Conservation (phyloP, 1,284 basidiomycete species). For the Boletus sp. region DNA sequence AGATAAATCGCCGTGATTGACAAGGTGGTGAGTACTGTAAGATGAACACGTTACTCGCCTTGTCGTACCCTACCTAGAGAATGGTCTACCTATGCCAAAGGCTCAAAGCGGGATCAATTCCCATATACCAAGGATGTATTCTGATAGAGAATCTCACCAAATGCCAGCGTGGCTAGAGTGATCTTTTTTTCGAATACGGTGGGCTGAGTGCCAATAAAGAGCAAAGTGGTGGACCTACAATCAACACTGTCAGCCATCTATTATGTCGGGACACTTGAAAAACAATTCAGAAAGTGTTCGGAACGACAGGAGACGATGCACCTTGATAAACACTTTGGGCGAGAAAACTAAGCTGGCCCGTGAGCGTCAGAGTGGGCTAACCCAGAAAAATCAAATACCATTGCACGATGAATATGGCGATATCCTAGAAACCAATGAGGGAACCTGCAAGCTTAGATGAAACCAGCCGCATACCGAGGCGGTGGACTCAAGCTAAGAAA, state of each 20-base stretch:
- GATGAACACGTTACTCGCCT: neutral
- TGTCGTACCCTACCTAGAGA: too few relatives aligned
- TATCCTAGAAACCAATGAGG: slow-evolving; percentile 1
- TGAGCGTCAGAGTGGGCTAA: neutral
- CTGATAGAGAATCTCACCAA: slow-evolving; percentile 10
- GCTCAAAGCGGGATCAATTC: slow-evolving; percentile 1
- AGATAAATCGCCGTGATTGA: slow-evolving; percentile 4
- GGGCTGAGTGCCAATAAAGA: neutral
- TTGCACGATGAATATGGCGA: slow-evolving; percentile 17
- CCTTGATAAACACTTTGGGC: slow-evolving; percentile 15
- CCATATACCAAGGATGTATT: neutral
- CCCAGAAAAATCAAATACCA: slow-evolving; percentile 8
- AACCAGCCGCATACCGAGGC: slow-evolving; percentile 9
- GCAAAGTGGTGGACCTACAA: slow-evolving; percentile 8
- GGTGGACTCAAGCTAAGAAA: slow-evolving; percentile 15
- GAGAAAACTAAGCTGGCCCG: slow-evolving; percentile 14
- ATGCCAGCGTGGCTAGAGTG: slow-evolving; percentile 6
- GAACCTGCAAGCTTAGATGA: neutral
- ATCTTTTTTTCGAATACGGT: neutral
- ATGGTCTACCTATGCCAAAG: slow-evolving; percentile 12
- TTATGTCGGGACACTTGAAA: slow-evolving; percentile 14
- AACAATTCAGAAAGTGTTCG: neutral
- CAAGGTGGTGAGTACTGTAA: slow-evolving; percentile 6
- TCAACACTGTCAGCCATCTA: slow-evolving; percentile 10
- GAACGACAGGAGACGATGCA: neutral